Conservation (phyloP, 306 rosid genomes). For the Cucurbita maxima region DNA sequence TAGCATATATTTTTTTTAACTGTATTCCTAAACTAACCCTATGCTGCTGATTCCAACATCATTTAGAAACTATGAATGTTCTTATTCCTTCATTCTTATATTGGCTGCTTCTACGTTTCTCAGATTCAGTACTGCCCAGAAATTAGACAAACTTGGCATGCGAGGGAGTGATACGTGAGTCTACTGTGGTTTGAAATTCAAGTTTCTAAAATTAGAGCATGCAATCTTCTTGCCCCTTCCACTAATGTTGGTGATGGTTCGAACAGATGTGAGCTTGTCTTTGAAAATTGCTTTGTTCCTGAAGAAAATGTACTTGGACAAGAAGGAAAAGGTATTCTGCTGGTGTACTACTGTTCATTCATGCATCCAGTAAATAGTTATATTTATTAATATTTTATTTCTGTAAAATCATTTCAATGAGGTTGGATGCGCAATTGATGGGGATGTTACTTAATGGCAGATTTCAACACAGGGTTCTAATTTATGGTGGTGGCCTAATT, state of each 20-base stretch:
- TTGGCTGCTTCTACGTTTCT: slow-evolving; percentile 5
- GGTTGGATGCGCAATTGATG: neutral
- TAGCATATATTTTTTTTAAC: neutral
- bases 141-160: slow-evolving; percentile 96
- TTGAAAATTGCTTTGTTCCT: slow-evolving; percentile 94
- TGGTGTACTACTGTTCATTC: neutral
- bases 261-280: slow-evolving; percentile 92
- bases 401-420: neutral
- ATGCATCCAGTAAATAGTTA: neutral
- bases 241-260: slow-evolving; percentile 28
- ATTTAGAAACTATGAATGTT: slow-evolving; percentile 4
- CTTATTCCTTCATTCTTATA: slow-evolving; percentile 6
- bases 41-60: neutral
- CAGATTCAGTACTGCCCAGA: slow-evolving; percentile 95
- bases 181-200: slow-evolving; percentile 13
- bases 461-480: neutral
- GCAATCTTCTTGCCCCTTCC: neutral
- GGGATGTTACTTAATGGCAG: neutral
- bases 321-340: slow-evolving; percentile 76
- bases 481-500: neutral
- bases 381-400: neutral
- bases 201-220: slow-evolving; percentile 4
- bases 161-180: slow-evolving; percentile 98
- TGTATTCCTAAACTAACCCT: neutral
- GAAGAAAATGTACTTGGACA: slow-evolving; percentile 84